phyloP scores from a whole-genome alignment of 495 filamentous ascomycete species.

The Annulohypoxylon nitens region DNA sequence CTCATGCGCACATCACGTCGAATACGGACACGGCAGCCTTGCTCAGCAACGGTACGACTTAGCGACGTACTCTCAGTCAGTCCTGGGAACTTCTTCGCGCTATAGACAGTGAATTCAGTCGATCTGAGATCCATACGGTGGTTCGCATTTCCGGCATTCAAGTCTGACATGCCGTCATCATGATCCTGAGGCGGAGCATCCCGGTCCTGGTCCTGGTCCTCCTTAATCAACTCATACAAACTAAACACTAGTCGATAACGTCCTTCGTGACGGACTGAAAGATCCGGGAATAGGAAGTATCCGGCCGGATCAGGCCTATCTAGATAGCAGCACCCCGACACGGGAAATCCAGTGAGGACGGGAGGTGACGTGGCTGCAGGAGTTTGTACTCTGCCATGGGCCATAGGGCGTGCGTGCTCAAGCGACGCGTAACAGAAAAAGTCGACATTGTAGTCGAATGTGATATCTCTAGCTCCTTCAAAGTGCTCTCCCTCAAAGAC shows the following conservation, averaged over 20 bases:
- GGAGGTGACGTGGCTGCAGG: constrained; percentile 76
- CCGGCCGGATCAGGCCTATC: constrained; percentile 92
- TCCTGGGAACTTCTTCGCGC: constrained; percentile 98
- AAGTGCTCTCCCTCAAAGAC: constrained; percentile 82
- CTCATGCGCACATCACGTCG: constrained; percentile 98
- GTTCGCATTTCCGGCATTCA: constrained; percentile 60
- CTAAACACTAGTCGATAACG: constrained; percentile 90
- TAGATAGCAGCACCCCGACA: constrained; percentile 96
- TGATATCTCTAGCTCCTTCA: constrained; percentile 76
- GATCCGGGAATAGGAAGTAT: constrained; percentile 97
- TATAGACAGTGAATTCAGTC: constrained; percentile 87
- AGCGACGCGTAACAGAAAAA: constrained; percentile 98
- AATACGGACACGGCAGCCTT: constrained; percentile 97
- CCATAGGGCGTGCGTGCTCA: constrained; percentile 87
- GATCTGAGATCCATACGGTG: constrained; percentile 90
- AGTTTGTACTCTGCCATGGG: constrained; percentile 79
- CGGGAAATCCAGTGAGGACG: constrained; percentile 93
- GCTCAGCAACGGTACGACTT: constrained; percentile 92
- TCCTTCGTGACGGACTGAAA: constrained; percentile 96
- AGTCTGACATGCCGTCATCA: constrained; percentile 56
- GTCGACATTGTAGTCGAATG: constrained; percentile 93
- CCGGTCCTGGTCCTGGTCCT: constrained; percentile 66
- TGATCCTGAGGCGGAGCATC: constrained; percentile 52
- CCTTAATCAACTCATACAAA: constrained; percentile 91
- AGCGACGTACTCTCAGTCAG: constrained; percentile 89